A percentile compares a stretch with the other conserved stretches of the same genome.
Conservation (phyloP, 2,329 filamentous ascomycete genomes). For the Zasmidium angulare region DNA sequence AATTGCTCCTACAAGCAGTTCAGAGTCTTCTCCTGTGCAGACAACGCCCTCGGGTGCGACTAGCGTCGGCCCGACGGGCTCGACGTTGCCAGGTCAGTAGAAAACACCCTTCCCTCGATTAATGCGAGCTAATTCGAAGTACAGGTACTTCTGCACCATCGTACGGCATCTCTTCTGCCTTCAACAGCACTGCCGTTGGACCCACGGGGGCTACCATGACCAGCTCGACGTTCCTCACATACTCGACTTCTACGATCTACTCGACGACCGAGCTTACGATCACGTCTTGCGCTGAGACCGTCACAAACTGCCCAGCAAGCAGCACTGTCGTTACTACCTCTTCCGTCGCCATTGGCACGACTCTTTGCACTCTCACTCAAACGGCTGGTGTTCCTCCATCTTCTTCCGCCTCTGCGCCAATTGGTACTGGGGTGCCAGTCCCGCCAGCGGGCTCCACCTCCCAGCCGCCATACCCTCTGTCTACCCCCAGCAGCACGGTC, state of each 20-base stretch:
- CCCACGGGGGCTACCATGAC: conserved; percentile 13
- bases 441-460: conserved; percentile 4
- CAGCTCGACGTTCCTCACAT: conserved; percentile 24
- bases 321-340: conserved; percentile 36
- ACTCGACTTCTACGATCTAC: conserved; percentile 42
- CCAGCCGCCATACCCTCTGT: conserved; percentile 1
- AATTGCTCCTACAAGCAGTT: neutral
- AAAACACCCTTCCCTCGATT: neutral
- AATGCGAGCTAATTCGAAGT: neutral
- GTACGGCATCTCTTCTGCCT: neutral
- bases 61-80: neutral
- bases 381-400: conserved; percentile 1
- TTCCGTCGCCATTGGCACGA: conserved; percentile 42
- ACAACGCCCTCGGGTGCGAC: neutral
- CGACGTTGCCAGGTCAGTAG: neutral
- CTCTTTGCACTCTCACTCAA: conserved; percentile 15
- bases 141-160: neutral
- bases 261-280: conserved; percentile 45
- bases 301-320: conserved; percentile 42
- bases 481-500: conserved; percentile 2
- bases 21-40: neutral
- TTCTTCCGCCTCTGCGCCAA: neutral
- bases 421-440: conserved; percentile 10
- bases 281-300: conserved; percentile 41
- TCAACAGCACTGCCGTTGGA: conserved; percentile 7